phyloP scores from a whole-genome alignment of 2,329 filamentous ascomycete genomes.

The Cordyceps fumosorosea region DNA sequence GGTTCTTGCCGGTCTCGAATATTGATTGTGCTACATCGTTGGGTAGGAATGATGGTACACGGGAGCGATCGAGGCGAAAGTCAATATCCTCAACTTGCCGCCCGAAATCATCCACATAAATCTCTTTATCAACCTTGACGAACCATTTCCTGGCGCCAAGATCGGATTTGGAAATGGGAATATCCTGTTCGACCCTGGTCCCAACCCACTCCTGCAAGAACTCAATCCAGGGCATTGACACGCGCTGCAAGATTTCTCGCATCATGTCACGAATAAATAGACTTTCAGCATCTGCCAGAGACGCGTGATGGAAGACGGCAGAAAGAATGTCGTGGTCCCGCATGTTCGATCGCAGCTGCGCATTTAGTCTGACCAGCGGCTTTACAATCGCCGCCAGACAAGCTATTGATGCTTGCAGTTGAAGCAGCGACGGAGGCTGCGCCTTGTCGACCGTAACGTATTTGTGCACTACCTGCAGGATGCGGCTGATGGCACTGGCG shows the following conservation, averaged over 20 bases:
- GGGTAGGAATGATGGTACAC: constrained; percentile 66
- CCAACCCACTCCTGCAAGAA: constrained; percentile 71
- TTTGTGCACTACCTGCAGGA: constrained; percentile 43
- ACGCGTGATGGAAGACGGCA: constrained; percentile 53
- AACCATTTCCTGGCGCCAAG: constrained; percentile 48
- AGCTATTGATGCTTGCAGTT: constrained; percentile 44
- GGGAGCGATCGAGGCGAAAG: constrained; percentile 55
- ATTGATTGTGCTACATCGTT: constrained; percentile 61
- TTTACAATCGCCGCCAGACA: constrained; percentile 42
- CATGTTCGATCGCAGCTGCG: constrained; percentile 35
- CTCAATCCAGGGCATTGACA: constrained; percentile 60
- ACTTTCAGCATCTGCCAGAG: constrained; percentile 57
- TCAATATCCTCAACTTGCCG: constrained; percentile 51
- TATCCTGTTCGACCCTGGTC: constrained; percentile 50
- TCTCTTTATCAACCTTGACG: constrained; percentile 49
- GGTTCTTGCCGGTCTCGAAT: constrained; percentile 73
- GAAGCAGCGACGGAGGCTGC: constrained; percentile 41
- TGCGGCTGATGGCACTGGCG: constrained; percentile 40
- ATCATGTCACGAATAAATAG: constrained; percentile 56
- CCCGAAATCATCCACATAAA: constrained; percentile 52
- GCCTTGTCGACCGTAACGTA: constrained; percentile 39
- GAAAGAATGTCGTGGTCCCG: constrained; percentile 58
- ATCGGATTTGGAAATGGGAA: constrained; percentile 43
- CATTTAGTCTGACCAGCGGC: constrained; percentile 45
- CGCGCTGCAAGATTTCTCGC: constrained; percentile 57